These are phyloP conservation scores for Chlorella ohadii DNA, from an alignment of 139 green algal species.

Conservation along the genomic window DNA sequence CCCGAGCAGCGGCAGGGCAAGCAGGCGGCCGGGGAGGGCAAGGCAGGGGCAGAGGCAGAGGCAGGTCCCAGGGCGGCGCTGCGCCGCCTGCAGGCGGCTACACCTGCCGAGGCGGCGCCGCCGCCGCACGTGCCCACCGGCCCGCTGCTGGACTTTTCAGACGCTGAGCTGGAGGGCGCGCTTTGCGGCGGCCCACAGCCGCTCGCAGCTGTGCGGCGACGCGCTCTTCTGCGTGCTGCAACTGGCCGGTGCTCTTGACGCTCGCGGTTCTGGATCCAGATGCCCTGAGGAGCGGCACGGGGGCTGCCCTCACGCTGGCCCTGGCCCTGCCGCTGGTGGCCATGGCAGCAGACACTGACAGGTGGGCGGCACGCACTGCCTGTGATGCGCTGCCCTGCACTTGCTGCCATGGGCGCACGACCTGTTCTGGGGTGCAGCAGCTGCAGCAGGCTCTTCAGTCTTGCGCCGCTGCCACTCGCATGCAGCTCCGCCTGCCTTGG, in stretches of 20 bases:
- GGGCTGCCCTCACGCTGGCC: background rate
- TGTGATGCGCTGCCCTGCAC: too few species aligned
- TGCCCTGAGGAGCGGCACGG: too few species aligned
- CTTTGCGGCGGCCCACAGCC: constrained; percentile 9
- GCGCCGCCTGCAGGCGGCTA: background rate
- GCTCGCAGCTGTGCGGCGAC: background rate
- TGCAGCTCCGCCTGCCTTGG: too few species aligned
- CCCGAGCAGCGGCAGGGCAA: background rate
- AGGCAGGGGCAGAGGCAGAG: background rate
- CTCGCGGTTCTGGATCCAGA: background rate
- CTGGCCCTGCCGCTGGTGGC: background rate
- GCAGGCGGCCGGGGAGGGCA: background rate
- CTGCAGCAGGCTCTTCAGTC: too few species aligned
- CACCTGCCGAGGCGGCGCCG: background rate
- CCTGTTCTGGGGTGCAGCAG: too few species aligned
- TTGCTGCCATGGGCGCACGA: too few species aligned
- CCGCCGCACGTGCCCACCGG: background rate
- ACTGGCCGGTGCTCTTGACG: background rate
- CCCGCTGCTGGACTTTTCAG: background rate
- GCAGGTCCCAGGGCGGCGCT: background rate
- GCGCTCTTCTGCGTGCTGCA: background rate
- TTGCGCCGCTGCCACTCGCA: too few species aligned
- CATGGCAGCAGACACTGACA: background rate
- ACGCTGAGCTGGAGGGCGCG: background rate
- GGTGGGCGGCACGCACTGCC: too few species aligned